Percentiles rank a stretch among this genome's conserved stretches.
These are phyloP conservation scores for Porcisia deanei DNA, from an alignment of 208 protist species.

Conservation along the genomic window DNA sequence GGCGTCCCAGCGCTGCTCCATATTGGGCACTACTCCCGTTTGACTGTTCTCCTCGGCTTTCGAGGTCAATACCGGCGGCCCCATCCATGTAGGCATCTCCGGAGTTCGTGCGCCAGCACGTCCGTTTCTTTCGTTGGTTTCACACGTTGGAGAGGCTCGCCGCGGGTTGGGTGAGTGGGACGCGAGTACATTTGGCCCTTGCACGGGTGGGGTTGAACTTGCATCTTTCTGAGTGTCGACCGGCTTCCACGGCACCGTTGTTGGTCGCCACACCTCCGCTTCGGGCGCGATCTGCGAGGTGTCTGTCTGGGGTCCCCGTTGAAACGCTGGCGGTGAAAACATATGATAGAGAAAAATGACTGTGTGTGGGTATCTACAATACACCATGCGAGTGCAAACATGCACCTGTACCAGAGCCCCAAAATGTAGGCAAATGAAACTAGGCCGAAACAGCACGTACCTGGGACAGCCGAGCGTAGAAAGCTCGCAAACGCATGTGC, in stretches of 20 bases:
- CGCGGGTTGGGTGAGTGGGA: not conserved
- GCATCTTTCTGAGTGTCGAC: not conserved
- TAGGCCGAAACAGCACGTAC: too few species aligned
- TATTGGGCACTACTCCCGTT: not conserved
- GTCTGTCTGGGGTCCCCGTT: not conserved
- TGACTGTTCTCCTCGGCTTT: not conserved
- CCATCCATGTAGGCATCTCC: slow-evolving; percentile 8
- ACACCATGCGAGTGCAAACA: not conserved
- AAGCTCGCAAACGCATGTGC: too few species aligned
- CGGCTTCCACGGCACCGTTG: slow-evolving; percentile 20
- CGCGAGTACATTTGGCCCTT: not conserved
- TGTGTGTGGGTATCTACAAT: not conserved
- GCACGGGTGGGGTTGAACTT: not conserved
- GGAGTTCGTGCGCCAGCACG: not conserved
- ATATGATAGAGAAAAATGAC: not conserved
- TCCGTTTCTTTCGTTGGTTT: not conserved
- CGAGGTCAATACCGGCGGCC: slow-evolving; percentile 8
- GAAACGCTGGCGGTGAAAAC: not conserved
- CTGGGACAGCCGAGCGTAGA: too few species aligned
- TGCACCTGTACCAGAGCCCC: not conserved
- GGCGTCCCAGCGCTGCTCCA: slow-evolving; percentile 26
- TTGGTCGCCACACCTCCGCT: slow-evolving; percentile 23
- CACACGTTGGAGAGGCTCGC: not conserved
- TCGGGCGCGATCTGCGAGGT: slow-evolving; percentile 1
- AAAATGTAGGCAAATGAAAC: too few species aligned